Conservation (phyloP, 345 rosid species). For the Hibiscus trionum region DNA sequence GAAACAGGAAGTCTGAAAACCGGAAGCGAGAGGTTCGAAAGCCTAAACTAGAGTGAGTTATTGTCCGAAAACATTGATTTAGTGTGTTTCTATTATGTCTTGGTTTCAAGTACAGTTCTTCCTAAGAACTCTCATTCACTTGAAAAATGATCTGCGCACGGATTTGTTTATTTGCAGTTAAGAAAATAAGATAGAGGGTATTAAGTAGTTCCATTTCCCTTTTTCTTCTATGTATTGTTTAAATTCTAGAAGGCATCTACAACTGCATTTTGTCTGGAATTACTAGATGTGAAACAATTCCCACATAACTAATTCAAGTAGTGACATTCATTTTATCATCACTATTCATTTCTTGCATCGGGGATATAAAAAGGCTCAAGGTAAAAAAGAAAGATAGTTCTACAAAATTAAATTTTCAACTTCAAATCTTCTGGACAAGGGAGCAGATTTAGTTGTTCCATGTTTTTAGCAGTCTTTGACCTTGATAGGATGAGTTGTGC, state of each 20-base stretch:
- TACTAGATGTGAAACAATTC: neutral
- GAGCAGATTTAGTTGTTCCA: constrained; percentile 1
- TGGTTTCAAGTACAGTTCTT: neutral
- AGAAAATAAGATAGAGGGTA: too few species aligned
- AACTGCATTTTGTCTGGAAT: neutral
- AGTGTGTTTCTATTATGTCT: neutral
- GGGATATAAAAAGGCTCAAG: neutral
- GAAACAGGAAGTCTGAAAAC: constrained; percentile 32
- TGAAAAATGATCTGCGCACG: neutral
- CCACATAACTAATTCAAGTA: neutral
- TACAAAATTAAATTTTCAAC: neutral
- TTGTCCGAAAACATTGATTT: neutral
- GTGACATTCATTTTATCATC: neutral
- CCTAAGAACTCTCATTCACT: neutral
- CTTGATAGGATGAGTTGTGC: neutral
- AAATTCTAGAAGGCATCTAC: neutral
- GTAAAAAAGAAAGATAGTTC: neutral
- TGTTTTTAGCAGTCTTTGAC: neutral
- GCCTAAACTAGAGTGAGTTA: constrained; percentile 58
- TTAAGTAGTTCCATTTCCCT: too few species aligned
- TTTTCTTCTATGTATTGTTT: neutral
- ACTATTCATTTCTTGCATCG: neutral
- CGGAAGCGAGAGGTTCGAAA: constrained; percentile 35
- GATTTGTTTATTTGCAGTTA: neutral
- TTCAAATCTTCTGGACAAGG: neutral